Conservation (phyloP, 139 green algal genomes). For the Picochlorum sp. region DNA sequence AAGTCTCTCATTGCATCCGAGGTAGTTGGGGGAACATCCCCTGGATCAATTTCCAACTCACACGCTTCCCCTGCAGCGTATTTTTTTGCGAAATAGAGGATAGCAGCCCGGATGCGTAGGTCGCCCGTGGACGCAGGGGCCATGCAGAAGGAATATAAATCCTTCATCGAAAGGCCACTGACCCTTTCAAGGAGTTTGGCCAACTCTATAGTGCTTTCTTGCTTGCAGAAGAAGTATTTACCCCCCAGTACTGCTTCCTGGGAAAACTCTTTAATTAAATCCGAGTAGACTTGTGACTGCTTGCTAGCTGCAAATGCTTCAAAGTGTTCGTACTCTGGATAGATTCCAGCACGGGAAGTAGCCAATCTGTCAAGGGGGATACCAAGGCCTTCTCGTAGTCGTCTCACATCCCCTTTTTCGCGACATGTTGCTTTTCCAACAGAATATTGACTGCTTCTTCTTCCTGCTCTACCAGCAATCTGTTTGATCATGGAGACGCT, state of each 20-base stretch:
- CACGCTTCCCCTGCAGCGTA: slow-evolving; percentile 20
- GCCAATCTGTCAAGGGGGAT: slow-evolving; percentile 16
- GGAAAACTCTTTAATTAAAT: slow-evolving; percentile 25
- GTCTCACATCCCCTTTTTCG: slow-evolving; percentile 10
- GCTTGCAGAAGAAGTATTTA: slow-evolving; percentile 44
- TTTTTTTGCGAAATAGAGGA: slow-evolving; percentile 34
- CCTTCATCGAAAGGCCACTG: slow-evolving; percentile 26
- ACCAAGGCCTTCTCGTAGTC: slow-evolving; percentile 17
- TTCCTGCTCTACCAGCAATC: slow-evolving; percentile 41
- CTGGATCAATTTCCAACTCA: slow-evolving; percentile 15
- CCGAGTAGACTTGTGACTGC: slow-evolving; percentile 2
- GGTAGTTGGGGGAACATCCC: slow-evolving; percentile 8
- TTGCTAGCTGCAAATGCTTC: slow-evolving; percentile 38
- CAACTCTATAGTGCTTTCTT: slow-evolving; percentile 29
- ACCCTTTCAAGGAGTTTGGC: slow-evolving; percentile 27
- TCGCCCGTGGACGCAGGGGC: slow-evolving; percentile 31
- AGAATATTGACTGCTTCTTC: slow-evolving; percentile 20
- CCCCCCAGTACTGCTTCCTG: slow-evolving; percentile 30
- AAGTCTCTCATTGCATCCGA: slow-evolving; percentile 32
- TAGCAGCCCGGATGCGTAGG: slow-evolving; percentile 9
- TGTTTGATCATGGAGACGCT: slow-evolving; percentile 32
- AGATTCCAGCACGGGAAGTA: slow-evolving; percentile 25
- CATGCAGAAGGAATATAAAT: slow-evolving; percentile 39
- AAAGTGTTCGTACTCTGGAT: slow-evolving; percentile 68
- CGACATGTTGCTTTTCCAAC: slow-evolving; percentile 26